Evolutionary conservation across 2,329 filamentous ascomycete genomes (phyloP).

Genomic region (Fusarium nodosum): DNA sequence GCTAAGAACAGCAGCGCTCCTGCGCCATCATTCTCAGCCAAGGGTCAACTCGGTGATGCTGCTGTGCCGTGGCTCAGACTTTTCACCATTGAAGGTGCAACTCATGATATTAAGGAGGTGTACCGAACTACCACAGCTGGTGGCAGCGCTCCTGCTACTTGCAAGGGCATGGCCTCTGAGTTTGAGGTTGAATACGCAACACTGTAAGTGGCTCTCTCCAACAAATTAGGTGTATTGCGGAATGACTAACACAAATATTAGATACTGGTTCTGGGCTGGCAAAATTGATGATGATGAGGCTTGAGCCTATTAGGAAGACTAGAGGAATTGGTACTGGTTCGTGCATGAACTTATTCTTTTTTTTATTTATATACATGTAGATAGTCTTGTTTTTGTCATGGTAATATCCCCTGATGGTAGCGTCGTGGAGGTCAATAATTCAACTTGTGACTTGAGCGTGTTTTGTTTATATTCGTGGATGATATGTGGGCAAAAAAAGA

Average conservation of each 20-base stretch:
- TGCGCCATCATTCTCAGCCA: slow-evolving; percentile 73
- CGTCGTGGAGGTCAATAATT: slow-evolving; percentile 36
- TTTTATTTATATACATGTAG: slow-evolving; percentile 28
- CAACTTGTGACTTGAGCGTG: slow-evolving; percentile 17
- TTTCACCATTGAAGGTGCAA: slow-evolving; percentile 64
- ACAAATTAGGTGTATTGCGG: background rate
- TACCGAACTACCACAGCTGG: slow-evolving; percentile 89
- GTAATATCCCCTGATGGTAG: slow-evolving; percentile 41
- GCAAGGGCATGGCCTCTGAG: slow-evolving; percentile 70
- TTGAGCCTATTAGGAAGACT: slow-evolving; percentile 3
- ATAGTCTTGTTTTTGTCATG: slow-evolving; percentile 32
- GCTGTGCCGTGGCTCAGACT: slow-evolving; percentile 88
- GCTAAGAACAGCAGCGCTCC: slow-evolving; percentile 71
- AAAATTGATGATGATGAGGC: slow-evolving; percentile 31
- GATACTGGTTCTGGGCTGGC: slow-evolving; percentile 50
- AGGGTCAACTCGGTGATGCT: slow-evolving; percentile 72
- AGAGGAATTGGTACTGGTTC: slow-evolving; percentile 9
- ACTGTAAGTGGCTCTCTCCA: slow-evolving; percentile 74
- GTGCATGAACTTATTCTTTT: slow-evolving; percentile 5
- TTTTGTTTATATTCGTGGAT: background rate
- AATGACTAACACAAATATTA: slow-evolving; percentile 36
- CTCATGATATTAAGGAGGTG: slow-evolving; percentile 76
- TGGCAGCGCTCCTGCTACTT: slow-evolving; percentile 80
- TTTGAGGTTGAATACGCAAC: slow-evolving; percentile 87
- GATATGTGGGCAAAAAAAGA: background rate